Base-by-base conservation (phyloP, 495 filamentous ascomycete species). In the Talaromyces trachyspermus region DNA sequence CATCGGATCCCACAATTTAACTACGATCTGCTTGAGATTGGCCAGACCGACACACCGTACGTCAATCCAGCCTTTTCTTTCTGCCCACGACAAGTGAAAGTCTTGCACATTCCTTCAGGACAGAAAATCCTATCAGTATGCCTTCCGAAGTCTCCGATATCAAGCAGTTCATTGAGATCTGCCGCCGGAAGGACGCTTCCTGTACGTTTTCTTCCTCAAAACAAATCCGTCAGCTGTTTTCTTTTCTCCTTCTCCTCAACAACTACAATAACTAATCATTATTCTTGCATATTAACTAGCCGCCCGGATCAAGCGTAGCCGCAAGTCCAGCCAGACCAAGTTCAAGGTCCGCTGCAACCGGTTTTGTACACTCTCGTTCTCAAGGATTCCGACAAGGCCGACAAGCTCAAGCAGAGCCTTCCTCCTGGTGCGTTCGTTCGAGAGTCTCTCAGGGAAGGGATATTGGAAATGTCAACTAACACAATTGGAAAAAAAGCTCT, bases 121-220 rank as follows among this genome's bases (percentile, higher is more conserved):
- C 50, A n/a, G 8, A 25, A 20, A 35, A 35, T 29, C 50, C 61
- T 59, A 56, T 66, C 77, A 81, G 43, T 54, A 99, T 99, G 92
- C 92, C 92, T 84, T 79, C 81, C 62, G 90, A 97, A 89, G 83
- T 97, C 71, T 85, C 84, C 63, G 94, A 97, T 63, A 96, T 99
- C 84, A 99, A 97, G 88, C 75, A 95, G 78, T 99, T 99, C 85
- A 94, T 99, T 74, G 94, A 99, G 86, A 91, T 97, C 78, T 95
- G 88, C 85, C 83, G 90, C 72, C 86, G 92, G 63, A 92, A 92
- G 74, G 92, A 99, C 80, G 92, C 94, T 63, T 89, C 86, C 61
- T 95, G 90, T 95, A 84, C 52, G 80, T 84, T 54, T 10, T 41
- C 19, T 41, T 43, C 26, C 3, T 19, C 29, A 18, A 9, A 8